Evolutionary conservation across 164 flowering plant genomes (phyloP), one percentile per base, ranked within the genome.

Genomic region (Berberis vulgaris): DNA sequence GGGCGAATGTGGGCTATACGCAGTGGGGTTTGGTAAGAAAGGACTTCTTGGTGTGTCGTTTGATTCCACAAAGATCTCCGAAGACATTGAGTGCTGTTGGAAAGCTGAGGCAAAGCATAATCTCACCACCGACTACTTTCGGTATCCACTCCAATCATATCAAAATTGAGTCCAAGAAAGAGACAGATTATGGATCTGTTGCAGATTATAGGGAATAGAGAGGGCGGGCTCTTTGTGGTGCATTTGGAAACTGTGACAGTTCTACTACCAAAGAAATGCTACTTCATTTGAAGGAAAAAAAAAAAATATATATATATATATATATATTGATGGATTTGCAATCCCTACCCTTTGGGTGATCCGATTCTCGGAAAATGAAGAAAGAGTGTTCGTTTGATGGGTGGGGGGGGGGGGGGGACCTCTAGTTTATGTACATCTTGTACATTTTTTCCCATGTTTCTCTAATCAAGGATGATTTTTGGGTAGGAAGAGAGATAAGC

Each of bases 11-110:
- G 91, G 91, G 6, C 58, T 86, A 47, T 88, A 86, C 47, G 78
- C 95, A 0, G 85, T 84, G 39, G 95, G 95, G 11, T 86, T 88
- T 67, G 77, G 86, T 0, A 82, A 79, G 45, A 80, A 86, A 5
- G 95, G 95, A 9, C 72, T 88, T 43, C 78, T 79, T 4, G 95
- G 95, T 42, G 74, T 85, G 1, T 83, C 88, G 6, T 58, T 83
- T 61, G 89, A 86, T 69, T 89, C 95, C 11, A 72, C 49, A 44
- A 80, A 71, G 54, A 81, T 84, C 12, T 82, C 95, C 3, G 72
- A 84, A 63, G 89, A 88, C 65, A 82, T 88, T 39, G 79, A 66
- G 11, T 69, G 7, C 6, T 46, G 47, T 3, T 73, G 80, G 81
- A 79, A 77, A 73, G 73, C 71, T n/a, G 79, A 77, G 41, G 67